Evolutionary conservation across 176 grass and related monocot species (phyloP), one percentile per base, ranked within the genome.

Genomic region (Oryza meyeriana): DNA sequence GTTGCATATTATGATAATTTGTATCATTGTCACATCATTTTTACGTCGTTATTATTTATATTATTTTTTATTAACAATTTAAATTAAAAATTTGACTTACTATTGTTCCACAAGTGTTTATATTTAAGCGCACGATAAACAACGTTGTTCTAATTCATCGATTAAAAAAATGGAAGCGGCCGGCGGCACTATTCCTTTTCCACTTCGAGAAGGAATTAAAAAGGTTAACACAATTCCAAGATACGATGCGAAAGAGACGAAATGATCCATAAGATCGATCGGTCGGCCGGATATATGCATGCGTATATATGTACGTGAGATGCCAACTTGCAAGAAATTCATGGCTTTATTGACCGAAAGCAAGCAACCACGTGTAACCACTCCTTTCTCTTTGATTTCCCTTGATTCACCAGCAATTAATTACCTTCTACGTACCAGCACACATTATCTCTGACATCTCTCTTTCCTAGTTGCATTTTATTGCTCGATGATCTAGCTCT

Each of bases 261-360:
- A 50, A 50, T 20, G 47, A 41, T 29, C 36, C 22, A 69, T 7
- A 22, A n/a, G 34, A 69, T 40, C 18, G 64, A 10, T 4, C 8
- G 64, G 32, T 4, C 3, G 30, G 7, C 12, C 5, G 61, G 64
- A 65, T 79, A 48, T 65, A n/a, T n/a, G 18, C 34, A 39, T 4
- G 25, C 13, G 26, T 28, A 20, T 14, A 68, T 8, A 18, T 18
- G 48, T 52, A 52, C 18, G 18, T 55, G 40, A n/a, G 29, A 2
- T 20, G 77, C 65, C 78, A 58, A 81, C 33, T 70, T 28, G 68
- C n/a, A 17, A 14, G 26, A 10, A 28, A 45, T 61, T 36, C 66
- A 71, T 71, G 18, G 48, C 10, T 71, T 81, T 61, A 81, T 41
- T 81, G 48, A 71, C 66, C 66, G 79, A 81, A 81, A 81, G 79